Conservation (phyloP, 1,284 basidiomycete genomes). For the Cerrena zonata region DNA sequence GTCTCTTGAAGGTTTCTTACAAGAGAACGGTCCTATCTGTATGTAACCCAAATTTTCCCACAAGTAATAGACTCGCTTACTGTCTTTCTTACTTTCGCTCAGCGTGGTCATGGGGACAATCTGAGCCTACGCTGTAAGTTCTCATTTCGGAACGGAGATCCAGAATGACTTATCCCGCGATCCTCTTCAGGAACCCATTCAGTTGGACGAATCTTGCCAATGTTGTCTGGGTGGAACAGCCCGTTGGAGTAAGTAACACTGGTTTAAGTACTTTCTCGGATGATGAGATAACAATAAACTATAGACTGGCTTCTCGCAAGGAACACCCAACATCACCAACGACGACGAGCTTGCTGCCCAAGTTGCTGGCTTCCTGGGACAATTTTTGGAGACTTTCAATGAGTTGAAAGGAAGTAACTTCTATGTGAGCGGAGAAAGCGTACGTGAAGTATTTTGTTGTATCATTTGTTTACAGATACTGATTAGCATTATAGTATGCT, state of each 20-base stretch:
- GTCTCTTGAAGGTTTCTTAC: conserved; percentile 69
- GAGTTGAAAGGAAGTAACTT: conserved; percentile 68
- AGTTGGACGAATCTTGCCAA: conserved; percentile 81
- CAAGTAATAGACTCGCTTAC: background rate
- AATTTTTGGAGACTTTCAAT: conserved; percentile 67
- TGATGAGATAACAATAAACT: background rate
- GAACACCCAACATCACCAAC: conserved; percentile 60
- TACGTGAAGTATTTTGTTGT: conserved; percentile 30
- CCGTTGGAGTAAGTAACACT: conserved; percentile 43
- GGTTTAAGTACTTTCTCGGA: background rate
- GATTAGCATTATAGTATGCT: conserved; percentile 27
- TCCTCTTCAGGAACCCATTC: conserved; percentile 46
- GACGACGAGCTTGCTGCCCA: conserved; percentile 63
- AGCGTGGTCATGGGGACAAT: conserved; percentile 61
- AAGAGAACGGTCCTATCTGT: conserved; percentile 69
- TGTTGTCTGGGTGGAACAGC: conserved; percentile 78
- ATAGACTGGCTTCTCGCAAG: conserved; percentile 70
- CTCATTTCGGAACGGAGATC: background rate
- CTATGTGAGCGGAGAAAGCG: conserved; percentile 67
- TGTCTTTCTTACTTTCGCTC: conserved; percentile 23
- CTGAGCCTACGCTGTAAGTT: conserved; percentile 43
- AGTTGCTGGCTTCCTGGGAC: conserved; percentile 63
- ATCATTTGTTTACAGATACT: conserved; percentile 34
- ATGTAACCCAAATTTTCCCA: conserved; percentile 20
- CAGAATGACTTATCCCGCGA: background rate